phyloP scores from a whole-genome alignment of 352 stramenopile genomes.

The Phytophthora ohioensis region DNA sequence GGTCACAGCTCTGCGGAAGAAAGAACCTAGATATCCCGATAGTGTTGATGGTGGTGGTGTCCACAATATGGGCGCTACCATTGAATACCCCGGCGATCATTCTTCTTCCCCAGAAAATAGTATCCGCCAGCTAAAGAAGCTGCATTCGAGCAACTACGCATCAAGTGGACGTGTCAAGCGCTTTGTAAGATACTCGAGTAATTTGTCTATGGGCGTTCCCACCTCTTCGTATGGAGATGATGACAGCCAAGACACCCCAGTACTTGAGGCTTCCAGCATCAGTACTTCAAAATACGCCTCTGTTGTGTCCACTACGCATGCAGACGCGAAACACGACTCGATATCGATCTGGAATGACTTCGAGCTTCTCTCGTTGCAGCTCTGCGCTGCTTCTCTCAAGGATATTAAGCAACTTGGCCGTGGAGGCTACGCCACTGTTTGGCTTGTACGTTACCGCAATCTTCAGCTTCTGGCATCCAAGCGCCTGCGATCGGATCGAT shows the following conservation, averaged over 20 bases:
- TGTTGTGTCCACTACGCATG: neutral
- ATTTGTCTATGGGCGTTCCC: neutral
- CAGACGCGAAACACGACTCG: neutral
- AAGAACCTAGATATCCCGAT: neutral
- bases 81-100: neutral
- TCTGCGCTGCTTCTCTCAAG: slow-evolving; percentile 30
- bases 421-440: slow-evolving; percentile 33
- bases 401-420: slow-evolving; percentile 30
- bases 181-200: slow-evolving; percentile 1
- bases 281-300: slow-evolving; percentile 8
- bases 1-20: neutral
- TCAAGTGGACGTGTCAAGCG: neutral
- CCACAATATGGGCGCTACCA: neutral
- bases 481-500: slow-evolving; percentile 28
- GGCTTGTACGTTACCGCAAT: slow-evolving; percentile 31
- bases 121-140: slow-evolving; percentile 1
- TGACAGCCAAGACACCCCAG: slow-evolving; percentile 4
- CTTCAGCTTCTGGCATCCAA: slow-evolving; percentile 36
- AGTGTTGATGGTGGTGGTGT: too few species aligned
- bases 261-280: slow-evolving; percentile 11
- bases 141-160: neutral
- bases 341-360: slow-evolving; percentile 39
- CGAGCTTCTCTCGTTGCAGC: slow-evolving; percentile 31
- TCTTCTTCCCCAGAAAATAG: neutral
- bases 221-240: slow-evolving; percentile 2